These are phyloP conservation scores for Mallotus nudiflorus DNA, from an alignment of 345 rosid genomes.

Conservation along the genomic window DNA sequence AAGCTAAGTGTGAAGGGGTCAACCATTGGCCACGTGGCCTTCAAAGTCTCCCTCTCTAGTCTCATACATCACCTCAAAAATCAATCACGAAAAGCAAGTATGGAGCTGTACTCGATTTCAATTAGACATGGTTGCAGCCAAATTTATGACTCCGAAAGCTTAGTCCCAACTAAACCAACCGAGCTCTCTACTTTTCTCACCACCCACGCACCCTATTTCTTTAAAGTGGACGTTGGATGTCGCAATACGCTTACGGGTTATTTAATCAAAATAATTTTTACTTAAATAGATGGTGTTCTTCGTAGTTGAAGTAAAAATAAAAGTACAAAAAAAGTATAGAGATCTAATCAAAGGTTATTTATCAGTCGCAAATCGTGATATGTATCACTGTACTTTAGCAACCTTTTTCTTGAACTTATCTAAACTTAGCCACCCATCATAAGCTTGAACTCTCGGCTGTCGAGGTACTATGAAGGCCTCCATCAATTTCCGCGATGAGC, in stretches of 20 bases:
- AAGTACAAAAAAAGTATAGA: too few relatives aligned
- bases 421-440: background rate
- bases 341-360: too few relatives aligned
- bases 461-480: background rate
- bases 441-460: background rate
- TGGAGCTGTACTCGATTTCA: background rate
- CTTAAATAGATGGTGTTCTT: too few relatives aligned
- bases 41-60: background rate
- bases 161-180: background rate
- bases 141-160: constrained; percentile 1
- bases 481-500: background rate
- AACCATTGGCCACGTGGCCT: background rate
- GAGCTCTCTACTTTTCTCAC: background rate
- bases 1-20: background rate
- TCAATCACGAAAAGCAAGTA: background rate
- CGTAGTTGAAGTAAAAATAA: too few relatives aligned
- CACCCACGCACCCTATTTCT: too few relatives aligned
- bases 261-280: too few relatives aligned
- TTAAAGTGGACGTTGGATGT: too few relatives aligned
- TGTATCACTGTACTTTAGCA: too few relatives aligned
- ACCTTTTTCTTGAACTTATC: background rate
- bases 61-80: background rate
- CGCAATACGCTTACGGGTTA: too few relatives aligned
- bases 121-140: background rate
- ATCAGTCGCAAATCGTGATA: too few relatives aligned